Conservation (phyloP, 179 eudicot genomes). For the Carnegiea gigantea region DNA sequence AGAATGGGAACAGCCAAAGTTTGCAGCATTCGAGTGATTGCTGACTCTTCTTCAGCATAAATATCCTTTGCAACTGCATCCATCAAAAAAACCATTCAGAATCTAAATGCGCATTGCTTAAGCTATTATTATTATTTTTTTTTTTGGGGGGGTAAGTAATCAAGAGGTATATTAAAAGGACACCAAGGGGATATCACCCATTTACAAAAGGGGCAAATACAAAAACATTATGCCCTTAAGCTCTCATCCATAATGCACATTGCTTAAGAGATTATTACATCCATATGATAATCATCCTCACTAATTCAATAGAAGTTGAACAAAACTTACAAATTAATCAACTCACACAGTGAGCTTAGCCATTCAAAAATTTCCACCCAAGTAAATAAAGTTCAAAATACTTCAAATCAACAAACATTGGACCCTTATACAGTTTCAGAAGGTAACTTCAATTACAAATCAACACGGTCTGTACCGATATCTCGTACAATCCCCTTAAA, state of each 20-base stretch:
- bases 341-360: neutral
- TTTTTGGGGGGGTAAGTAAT: no score
- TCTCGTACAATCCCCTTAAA: no score
- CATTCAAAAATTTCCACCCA: neutral
- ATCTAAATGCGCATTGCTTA: neutral
- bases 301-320: neutral
- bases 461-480: neutral
- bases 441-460: neutral
- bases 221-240: no score
- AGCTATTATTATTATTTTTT: no score
- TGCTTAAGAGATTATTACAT: neutral
- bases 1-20: constrained; percentile 85
- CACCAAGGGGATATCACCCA: no score
- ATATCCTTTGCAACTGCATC: constrained; percentile 59
- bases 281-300: neutral
- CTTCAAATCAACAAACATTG: neutral
- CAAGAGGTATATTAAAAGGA: no score
- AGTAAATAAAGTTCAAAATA: no score
- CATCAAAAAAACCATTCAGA: neutral
- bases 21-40: constrained; percentile 74
- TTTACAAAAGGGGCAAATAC: no score
- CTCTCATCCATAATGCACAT: no score
- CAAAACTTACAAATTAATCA: neutral
- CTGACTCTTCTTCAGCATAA: constrained; percentile 70
- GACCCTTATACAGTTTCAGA: neutral